Base-by-base conservation (phyloP, 2,329 filamentous ascomycete genomes). In the Tolypocladium sp. region DNA sequence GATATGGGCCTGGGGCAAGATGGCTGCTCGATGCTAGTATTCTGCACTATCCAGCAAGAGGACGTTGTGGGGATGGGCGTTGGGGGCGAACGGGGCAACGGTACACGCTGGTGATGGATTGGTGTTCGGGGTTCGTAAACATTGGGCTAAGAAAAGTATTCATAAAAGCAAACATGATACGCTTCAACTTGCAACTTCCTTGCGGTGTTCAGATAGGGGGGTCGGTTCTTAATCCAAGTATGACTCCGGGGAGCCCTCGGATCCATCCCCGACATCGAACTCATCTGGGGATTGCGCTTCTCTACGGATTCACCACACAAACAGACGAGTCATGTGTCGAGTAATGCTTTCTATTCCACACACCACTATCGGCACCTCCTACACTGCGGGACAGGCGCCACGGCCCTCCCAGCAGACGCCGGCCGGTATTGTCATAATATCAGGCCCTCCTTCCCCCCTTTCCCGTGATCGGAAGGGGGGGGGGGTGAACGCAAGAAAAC, bases 401-500 rank as follows among this genome's bases (percentile, higher is more conserved):
- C 17, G 15, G 55, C 56, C 53, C 37, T 49, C 49, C 54, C 27
- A 20, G 57, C 57, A 25, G 55, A 55, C 58, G 35, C 54, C 37
- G 40, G 13, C 53, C 53, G 12, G 9, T 20, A 27, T 55, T 8
- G 13, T 55, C 35, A 22, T 30, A 55, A 55, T 55, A 55, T 17
- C 53, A 27, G 53, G 53, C 53, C 17, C 25, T 41, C 53, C 22
- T 30, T 41, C 10, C 37, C 53, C 53, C 27, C 41, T 44, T 22
- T 44, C 41, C 25, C 40, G 37, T n/a, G 37, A 38, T 58, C 30
- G 49, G 12, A 13, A 58, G 60, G 62, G 61, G 59, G 63, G 60
- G 64, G 59, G 63, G 60, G 64, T 59, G 60, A 67, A 68, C 57
- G 62, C 65, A 62, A 69, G 64, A 66, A 68, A 67, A 65, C 64